phyloP scores from a whole-genome alignment of 805 yeast species.

The Saccharomycodes ludwigii region DNA sequence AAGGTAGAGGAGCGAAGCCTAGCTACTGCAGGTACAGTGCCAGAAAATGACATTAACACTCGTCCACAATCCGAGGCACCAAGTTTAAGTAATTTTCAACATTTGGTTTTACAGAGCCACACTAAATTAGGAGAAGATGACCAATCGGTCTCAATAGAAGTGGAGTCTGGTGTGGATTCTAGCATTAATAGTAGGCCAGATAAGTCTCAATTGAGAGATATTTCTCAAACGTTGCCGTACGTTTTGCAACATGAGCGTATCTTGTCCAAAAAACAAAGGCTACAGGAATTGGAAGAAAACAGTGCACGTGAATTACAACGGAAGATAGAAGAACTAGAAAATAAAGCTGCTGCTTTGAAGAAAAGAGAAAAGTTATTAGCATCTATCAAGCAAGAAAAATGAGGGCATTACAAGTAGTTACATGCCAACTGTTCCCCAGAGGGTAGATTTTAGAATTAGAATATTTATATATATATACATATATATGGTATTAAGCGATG shows the following conservation, averaged over 20 bases:
- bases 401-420: not conserved
- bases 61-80: conserved; percentile 17
- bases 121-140: too few relatives aligned
- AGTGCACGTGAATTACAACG: conserved; percentile 61
- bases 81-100: conserved; percentile 22
- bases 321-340: conserved; percentile 67
- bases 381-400: conserved; percentile 8
- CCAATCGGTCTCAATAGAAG: too few relatives aligned
- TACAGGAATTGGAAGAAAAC: conserved; percentile 69
- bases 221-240: conserved; percentile 79
- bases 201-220: conserved; percentile 57
- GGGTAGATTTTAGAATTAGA: not conserved
- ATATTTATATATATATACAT: not conserved
- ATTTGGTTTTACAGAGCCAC: conserved; percentile 6
- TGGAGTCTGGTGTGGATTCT: too few relatives aligned
- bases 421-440: not conserved
- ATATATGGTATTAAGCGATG: not conserved
- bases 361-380: conserved; percentile 45
- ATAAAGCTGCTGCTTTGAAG: conserved; percentile 61
- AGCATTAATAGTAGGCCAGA: too few relatives aligned
- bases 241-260: conserved; percentile 67
- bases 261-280: conserved; percentile 60
- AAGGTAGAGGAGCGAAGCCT: conserved; percentile 9
- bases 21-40: not conserved
- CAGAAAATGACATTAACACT: conserved; percentile 3